Percentiles rank a stretch among this genome's conserved stretches.
phyloP scores from a whole-genome alignment of 2,329 filamentous ascomycete species.

The Hypoxylon sp. region DNA sequence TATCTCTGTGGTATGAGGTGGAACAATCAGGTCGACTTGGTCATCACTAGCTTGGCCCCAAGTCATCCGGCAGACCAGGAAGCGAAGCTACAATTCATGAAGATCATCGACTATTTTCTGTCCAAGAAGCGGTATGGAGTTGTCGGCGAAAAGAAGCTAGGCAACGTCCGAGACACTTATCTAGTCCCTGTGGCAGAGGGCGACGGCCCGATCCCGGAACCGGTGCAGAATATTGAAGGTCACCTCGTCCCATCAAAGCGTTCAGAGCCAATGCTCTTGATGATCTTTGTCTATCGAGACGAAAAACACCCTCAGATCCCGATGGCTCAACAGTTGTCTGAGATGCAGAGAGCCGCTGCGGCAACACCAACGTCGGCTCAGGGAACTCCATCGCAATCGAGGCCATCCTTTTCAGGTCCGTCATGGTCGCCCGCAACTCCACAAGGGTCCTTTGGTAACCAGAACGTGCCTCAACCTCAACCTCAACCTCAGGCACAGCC shows the following conservation, averaged over 20 bases:
- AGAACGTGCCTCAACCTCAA: conserved; percentile 37
- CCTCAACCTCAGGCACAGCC: conserved; percentile 41
- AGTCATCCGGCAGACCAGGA: conserved; percentile 67
- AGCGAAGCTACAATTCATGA: conserved; percentile 74
- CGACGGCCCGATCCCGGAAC: conserved; percentile 79
- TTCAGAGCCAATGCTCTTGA: conserved; percentile 81
- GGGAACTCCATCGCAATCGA: conserved; percentile 53
- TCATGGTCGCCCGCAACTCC: conserved; percentile 67
- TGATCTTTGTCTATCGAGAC: conserved; percentile 86
- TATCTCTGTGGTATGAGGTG: conserved; percentile 91
- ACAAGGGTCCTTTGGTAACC: conserved; percentile 53
- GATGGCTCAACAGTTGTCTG: conserved; percentile 46
- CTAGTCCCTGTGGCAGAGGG: conserved; percentile 86
- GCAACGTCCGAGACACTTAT: conserved; percentile 90
- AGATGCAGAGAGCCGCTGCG: conserved; percentile 48
- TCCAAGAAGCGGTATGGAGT: conserved; percentile 88
- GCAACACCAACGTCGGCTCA: conserved; percentile 44
- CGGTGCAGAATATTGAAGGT: conserved; percentile 88
- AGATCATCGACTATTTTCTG: conserved; percentile 89
- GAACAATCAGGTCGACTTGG: conserved; percentile 84
- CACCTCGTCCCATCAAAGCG: conserved; percentile 80
- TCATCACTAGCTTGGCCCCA: conserved; percentile 79
- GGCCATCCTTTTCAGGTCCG: conserved; percentile 64
- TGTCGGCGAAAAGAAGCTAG: conserved; percentile 78
- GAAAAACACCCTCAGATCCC: conserved; percentile 57